Conservation (phyloP, 2,329 filamentous ascomycete species). For the Diaporthe australafricana region DNA sequence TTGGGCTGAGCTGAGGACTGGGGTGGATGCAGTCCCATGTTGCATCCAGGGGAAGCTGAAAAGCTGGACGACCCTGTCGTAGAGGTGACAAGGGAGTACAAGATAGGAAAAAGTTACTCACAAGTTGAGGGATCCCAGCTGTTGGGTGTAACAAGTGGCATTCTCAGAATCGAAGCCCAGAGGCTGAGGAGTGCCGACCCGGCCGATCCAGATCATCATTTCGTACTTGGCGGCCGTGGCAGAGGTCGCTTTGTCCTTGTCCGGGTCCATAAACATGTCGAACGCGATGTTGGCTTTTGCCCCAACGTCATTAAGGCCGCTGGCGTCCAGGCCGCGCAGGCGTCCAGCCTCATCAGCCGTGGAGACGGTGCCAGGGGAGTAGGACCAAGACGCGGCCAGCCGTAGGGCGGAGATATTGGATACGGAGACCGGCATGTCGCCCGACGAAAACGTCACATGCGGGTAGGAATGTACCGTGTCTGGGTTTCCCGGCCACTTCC, state of each 20-base stretch:
- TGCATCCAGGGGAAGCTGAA: slow-evolving; percentile 9
- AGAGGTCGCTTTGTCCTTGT: slow-evolving; percentile 41
- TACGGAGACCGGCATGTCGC: slow-evolving; percentile 43
- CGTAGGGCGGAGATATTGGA: slow-evolving; percentile 45
- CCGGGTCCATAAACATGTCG: slow-evolving; percentile 48
- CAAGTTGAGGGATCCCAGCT: slow-evolving; percentile 44
- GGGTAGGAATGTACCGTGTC: slow-evolving; percentile 48
- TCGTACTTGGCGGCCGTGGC: slow-evolving; percentile 46
- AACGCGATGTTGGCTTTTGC: slow-evolving; percentile 47
- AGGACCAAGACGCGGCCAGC: slow-evolving; percentile 45
- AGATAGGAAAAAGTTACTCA: slow-evolving; percentile 39
- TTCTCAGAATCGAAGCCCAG: slow-evolving; percentile 41
- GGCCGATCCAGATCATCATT: slow-evolving; percentile 50
- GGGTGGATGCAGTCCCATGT: not conserved
- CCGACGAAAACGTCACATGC: slow-evolving; percentile 47
- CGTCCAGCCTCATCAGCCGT: slow-evolving; percentile 37
- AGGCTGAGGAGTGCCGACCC: slow-evolving; percentile 44
- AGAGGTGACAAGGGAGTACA: not conserved
- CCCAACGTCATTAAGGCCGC: slow-evolving; percentile 39
- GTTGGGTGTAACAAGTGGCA: slow-evolving; percentile 42
- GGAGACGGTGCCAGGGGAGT: slow-evolving; percentile 42
- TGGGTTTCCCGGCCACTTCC: slow-evolving; percentile 45
- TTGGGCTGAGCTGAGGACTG: slow-evolving; percentile 20
- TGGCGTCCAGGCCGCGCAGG: slow-evolving; percentile 40
- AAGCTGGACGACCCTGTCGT: not conserved